Percentiles rank a stretch among this genome's conserved stretches.
phyloP scores from a whole-genome alignment of 1,139 yeast species.

The Yamadazyma dendronema region DNA sequence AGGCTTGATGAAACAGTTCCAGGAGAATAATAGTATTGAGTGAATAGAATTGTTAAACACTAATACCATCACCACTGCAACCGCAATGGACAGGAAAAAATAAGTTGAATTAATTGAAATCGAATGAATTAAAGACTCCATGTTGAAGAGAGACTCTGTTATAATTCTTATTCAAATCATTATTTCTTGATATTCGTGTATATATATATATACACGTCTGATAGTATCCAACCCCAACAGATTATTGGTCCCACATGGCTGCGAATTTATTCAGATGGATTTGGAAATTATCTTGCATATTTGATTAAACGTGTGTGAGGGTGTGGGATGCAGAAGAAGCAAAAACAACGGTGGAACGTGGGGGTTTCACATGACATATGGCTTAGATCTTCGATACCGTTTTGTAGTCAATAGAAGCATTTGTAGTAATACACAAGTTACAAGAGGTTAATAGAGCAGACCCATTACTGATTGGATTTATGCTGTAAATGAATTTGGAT shows the following conservation, averaged over 20 bases:
- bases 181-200: neutral
- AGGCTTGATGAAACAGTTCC: conserved; percentile 71
- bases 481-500: no score
- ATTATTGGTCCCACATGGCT: conserved; percentile 8
- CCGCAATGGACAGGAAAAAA: conserved; percentile 7
- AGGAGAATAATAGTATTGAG: conserved; percentile 36
- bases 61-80: conserved; percentile 17
- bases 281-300: neutral
- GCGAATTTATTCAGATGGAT: conserved; percentile 3
- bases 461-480: no score
- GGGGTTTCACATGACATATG: conserved; percentile 1
- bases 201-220: neutral
- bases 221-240: no score
- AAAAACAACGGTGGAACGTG: neutral
- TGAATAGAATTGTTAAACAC: conserved; percentile 24
- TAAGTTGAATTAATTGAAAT: conserved; percentile 6
- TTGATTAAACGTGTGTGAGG: conserved; percentile 4
- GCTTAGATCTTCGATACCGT: conserved; percentile 1
- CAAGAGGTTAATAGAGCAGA: no score
- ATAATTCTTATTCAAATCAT: neutral
- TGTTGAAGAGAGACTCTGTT: conserved; percentile 2
- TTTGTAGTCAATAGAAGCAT: neutral
- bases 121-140: conserved; percentile 6
- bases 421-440: no score
- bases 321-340: neutral